phyloP scores from a whole-genome alignment of 129 eudicot genomes.

The Flaveria bidentis region DNA sequence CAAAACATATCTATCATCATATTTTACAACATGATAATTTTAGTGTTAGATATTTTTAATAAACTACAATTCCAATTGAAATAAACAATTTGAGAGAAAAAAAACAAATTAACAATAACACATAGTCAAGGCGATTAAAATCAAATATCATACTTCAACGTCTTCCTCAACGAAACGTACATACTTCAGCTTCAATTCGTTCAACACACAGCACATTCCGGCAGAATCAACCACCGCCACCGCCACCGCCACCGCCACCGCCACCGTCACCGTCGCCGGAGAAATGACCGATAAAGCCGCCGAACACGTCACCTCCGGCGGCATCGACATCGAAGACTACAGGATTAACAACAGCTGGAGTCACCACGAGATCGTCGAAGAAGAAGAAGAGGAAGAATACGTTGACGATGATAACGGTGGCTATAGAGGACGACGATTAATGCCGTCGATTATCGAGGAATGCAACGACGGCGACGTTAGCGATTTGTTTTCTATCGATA shows the following conservation, averaged over 20 bases:
- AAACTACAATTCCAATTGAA: background rate
- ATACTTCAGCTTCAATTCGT: too few relatives aligned
- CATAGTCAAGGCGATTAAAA: background rate
- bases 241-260: too few relatives aligned
- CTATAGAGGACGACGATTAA: background rate
- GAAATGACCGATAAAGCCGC: too few relatives aligned
- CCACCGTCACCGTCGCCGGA: too few relatives aligned
- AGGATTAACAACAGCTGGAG: conserved; percentile 18
- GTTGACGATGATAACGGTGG: background rate
- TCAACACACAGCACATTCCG: too few relatives aligned
- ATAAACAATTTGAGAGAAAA: background rate
- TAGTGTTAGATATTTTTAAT: background rate
- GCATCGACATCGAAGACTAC: too few relatives aligned
- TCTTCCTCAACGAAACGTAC: background rate
- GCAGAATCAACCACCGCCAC: too few relatives aligned
- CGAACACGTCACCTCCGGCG: too few relatives aligned
- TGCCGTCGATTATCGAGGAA: background rate
- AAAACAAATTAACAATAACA: background rate
- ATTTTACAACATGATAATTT: background rate
- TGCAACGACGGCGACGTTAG: too few relatives aligned
- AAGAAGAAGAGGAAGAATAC: conserved; percentile 9
- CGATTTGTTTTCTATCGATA: conserved; percentile 8
- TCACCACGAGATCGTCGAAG: conserved; percentile 30
- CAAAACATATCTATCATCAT: too few relatives aligned
- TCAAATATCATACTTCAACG: conserved; percentile 10